These are phyloP conservation scores for Hirschfeldia incana DNA, from an alignment of 345 rosid genomes.

Conservation along the genomic window DNA sequence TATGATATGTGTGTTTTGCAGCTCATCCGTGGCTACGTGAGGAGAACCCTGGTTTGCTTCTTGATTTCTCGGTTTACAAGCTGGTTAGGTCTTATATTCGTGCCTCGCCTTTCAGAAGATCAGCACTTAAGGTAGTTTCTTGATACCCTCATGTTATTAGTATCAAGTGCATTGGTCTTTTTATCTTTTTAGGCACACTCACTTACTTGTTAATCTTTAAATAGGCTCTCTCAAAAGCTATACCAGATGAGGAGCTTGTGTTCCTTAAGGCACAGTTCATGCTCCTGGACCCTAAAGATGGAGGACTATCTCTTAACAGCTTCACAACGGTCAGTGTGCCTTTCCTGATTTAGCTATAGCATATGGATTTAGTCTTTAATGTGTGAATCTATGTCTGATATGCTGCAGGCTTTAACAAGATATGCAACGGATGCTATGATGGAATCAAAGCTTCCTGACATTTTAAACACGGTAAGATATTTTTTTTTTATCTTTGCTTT, in stretches of 20 bases:
- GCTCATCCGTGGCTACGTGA: slow-evolving; percentile 93
- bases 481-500: background rate
- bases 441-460: slow-evolving; percentile 76
- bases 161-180: slow-evolving; percentile 4
- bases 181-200: background rate
- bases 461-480: slow-evolving; percentile 62
- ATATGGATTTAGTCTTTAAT: background rate
- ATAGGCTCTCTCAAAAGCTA: slow-evolving; percentile 93
- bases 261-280: slow-evolving; percentile 78
- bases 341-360: slow-evolving; percentile 16
- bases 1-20: slow-evolving; percentile 43
- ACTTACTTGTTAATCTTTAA: slow-evolving; percentile 18
- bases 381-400: background rate
- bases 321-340: slow-evolving; percentile 62
- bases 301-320: slow-evolving; percentile 66
- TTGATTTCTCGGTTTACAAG: slow-evolving; percentile 82
- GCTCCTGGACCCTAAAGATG: slow-evolving; percentile 81
- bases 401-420: slow-evolving; percentile 67
- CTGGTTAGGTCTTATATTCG: slow-evolving; percentile 71
- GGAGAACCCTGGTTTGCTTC: slow-evolving; percentile 55
- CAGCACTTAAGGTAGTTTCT: slow-evolving; percentile 75
- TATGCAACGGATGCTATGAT: slow-evolving; percentile 79
- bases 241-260: slow-evolving; percentile 77
- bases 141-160: background rate
- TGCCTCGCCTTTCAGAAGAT: slow-evolving; percentile 73